phyloP scores from a whole-genome alignment of 768 basidiomycete species.

The Amanita jacksonii region DNA sequence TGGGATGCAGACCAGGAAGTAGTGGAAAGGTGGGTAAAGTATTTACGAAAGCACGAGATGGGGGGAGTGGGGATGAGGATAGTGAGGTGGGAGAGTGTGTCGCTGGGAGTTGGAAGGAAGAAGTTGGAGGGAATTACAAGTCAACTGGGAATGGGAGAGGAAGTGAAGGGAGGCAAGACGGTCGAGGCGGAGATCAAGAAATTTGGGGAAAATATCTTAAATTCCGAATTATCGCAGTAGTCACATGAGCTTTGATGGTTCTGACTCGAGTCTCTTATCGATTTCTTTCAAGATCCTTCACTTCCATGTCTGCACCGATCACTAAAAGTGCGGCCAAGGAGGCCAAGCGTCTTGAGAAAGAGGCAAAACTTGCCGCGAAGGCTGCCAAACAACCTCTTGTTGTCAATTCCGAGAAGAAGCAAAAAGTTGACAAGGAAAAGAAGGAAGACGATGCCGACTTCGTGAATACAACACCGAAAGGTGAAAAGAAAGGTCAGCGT shows the following conservation, averaged over 20 bases:
- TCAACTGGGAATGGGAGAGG: conserved; percentile 21
- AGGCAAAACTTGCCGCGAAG: conserved; percentile 69
- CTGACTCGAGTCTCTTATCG: conserved; percentile 13
- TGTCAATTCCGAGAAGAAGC: conserved; percentile 52
- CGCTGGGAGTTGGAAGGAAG: conserved; percentile 32
- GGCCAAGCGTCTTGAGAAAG: conserved; percentile 72
- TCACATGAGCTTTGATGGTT: conserved; percentile 11
- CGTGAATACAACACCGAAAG: conserved; percentile 82
- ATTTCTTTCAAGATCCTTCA: conserved; percentile 5
- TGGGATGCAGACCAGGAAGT: conserved; percentile 81
- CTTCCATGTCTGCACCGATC: conserved; percentile 5
- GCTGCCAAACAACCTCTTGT: conserved; percentile 29
- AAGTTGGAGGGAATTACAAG: conserved; percentile 15
- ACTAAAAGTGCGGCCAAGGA: conserved; percentile 52
- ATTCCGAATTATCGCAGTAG: conserved; percentile 3
- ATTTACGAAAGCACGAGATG: conserved; percentile 64
- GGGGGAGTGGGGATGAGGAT: conserved; percentile 85
- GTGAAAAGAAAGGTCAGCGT: conserved; percentile 83
- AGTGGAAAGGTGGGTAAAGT: conserved; percentile 72
- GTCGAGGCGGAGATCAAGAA: not conserved
- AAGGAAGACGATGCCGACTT: conserved; percentile 64
- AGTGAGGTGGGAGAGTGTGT: conserved; percentile 66
- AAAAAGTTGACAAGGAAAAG: conserved; percentile 65
- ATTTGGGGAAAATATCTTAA: not conserved
- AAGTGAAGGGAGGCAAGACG: conserved; percentile 30